Conservation (phyloP, 805 yeast species). For the Blastobotrys parvus region DNA sequence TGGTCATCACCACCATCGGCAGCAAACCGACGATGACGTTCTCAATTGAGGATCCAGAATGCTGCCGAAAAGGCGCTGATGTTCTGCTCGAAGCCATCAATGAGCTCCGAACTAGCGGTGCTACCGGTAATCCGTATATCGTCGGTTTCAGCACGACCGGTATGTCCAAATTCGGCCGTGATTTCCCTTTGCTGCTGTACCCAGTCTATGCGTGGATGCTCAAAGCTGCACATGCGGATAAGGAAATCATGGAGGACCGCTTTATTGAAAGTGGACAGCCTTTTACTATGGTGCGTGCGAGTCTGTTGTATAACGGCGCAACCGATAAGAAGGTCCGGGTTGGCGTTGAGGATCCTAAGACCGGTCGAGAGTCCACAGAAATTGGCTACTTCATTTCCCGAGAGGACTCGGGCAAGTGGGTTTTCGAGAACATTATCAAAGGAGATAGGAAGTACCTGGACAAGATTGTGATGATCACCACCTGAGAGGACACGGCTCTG, state of each 20-base stretch:
- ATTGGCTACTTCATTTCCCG: background rate
- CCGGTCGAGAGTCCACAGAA: background rate
- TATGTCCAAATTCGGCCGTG: background rate
- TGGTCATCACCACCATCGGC: background rate
- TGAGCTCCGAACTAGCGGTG: background rate
- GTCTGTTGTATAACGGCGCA: background rate
- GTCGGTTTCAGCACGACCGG: background rate
- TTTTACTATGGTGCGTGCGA: background rate
- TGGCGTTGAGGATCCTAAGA: background rate
- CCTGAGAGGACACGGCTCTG: no score
- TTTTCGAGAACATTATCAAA: background rate
- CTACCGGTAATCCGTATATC: background rate
- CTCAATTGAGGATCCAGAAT: background rate
- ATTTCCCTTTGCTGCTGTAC: background rate
- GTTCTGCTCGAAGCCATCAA: background rate
- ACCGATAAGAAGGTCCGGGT: background rate
- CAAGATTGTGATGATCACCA: no score
- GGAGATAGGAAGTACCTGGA: no score
- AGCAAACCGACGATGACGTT: background rate
- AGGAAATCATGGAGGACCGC: background rate
- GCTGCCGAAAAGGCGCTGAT: background rate
- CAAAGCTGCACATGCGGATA: background rate
- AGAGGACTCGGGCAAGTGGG: constrained; percentile 1
- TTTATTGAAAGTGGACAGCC: background rate
- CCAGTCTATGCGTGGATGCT: background rate